Evolutionary conservation across 2,329 filamentous ascomycete genomes (phyloP), one percentile per base, ranked within the genome.

Genomic region (Mycogone perniciosa): DNA sequence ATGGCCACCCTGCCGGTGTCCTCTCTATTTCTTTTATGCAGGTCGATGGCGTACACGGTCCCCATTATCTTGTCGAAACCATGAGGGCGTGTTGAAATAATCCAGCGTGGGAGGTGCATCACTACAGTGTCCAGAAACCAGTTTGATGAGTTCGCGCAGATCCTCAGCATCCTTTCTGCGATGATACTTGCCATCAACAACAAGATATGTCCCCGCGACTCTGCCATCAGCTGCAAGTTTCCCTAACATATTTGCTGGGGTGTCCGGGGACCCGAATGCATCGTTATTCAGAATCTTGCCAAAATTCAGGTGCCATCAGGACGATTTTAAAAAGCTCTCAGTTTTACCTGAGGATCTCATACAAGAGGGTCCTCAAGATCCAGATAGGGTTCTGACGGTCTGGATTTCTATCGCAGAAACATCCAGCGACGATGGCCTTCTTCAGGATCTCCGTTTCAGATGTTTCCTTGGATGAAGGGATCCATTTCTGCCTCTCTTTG

Each of bases 181-280:
- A 13, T 46, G 44, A 20, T 46, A 46, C 29, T 20, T 8, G 44
- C 33, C 44, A 46, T 46, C 44, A 46, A 46, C 44, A 9, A 46
- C 30, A 11, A 46, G 34, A n/a, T 39, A 46, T 31, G 39, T 11
- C 27, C 37, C 44, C 10, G 20, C 31, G 11, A 46, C 29, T 29
- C 20, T 31, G 33, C 8, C 26, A 20, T 31, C 33, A 27, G 35
- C 27, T 13, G 34, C 13, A 39, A 46, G 30, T 27, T 31, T 34
- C 4, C 34, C 34, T 9, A 39, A 20, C 3, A 46, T 9, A 30
- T 30, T 38, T 31, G 44, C 44, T 2, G 39, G 44, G 5, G 35
- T 30, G 5, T 46, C 34, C 2, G 30, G n/a, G 26, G 44, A 46
- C 27, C 39, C 44, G 11, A 46, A 30, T 34, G 11, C 10, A 20